phyloP scores from a whole-genome alignment of 2,329 filamentous ascomycete genomes.

The Fusarium aywerte region DNA sequence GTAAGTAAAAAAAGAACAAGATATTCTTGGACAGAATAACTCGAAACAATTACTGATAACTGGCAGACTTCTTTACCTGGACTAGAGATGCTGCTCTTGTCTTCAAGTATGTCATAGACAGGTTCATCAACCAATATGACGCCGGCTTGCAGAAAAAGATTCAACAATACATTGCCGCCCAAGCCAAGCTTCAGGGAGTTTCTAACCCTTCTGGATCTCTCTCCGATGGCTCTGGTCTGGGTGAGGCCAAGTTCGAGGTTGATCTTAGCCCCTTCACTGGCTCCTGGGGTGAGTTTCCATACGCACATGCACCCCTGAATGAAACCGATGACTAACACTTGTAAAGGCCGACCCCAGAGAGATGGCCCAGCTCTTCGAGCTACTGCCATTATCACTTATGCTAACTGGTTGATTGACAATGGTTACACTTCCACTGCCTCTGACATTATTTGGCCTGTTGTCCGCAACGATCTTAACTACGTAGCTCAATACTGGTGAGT shows the following conservation, averaged over 20 bases:
- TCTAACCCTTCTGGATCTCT: conserved; percentile 74
- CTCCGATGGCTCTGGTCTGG: conserved; percentile 65
- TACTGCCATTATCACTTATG: conserved; percentile 76
- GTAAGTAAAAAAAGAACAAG: conserved; percentile 53
- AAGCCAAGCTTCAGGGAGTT: conserved; percentile 73
- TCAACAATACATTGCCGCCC: conserved; percentile 73
- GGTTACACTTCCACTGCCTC: conserved; percentile 68
- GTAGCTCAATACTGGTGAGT: conserved; percentile 75
- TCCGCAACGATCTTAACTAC: conserved; percentile 80
- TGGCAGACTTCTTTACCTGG: conserved; percentile 80
- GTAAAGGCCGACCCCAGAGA: conserved; percentile 73
- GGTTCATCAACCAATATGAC: conserved; percentile 69
- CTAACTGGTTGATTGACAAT: conserved; percentile 75
- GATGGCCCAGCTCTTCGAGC: conserved; percentile 83
- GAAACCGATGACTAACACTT: conserved; percentile 15
- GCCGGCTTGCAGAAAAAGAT: conserved; percentile 68
- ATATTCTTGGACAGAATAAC: not conserved
- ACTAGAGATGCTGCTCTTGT: conserved; percentile 78
- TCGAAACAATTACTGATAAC: conserved; percentile 9
- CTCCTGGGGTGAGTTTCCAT: conserved; percentile 65
- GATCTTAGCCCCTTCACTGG: conserved; percentile 72
- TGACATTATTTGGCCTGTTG: conserved; percentile 75
- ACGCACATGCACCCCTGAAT: not conserved
- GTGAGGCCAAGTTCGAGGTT: conserved; percentile 78
- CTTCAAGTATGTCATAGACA: conserved; percentile 75